Evolutionary conservation across 2,329 filamentous ascomycete genomes (phyloP).

Genomic region (Thyridium curvatum): DNA sequence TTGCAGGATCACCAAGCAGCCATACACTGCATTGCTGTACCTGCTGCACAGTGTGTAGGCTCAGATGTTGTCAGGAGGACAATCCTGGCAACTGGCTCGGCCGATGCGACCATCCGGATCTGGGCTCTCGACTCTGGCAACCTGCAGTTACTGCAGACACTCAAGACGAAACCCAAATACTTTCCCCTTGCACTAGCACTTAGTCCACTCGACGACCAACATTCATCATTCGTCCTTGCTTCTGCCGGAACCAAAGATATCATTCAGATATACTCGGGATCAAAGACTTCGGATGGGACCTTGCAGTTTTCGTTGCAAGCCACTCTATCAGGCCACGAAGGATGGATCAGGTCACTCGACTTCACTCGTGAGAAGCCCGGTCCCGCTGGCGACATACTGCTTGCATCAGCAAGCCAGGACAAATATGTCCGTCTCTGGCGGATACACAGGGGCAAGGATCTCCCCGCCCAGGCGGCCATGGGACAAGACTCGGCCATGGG

Average conservation of each 20-base stretch:
- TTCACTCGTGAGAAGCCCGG: constrained; percentile 58
- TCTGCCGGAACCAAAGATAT: constrained; percentile 77
- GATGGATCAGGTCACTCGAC: constrained; percentile 83
- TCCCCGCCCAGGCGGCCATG: constrained; percentile 49
- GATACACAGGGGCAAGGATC: constrained; percentile 62
- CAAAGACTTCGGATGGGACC: constrained; percentile 13
- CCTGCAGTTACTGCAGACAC: constrained; percentile 58
- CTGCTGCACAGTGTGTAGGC: not conserved
- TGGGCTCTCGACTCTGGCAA: constrained; percentile 55
- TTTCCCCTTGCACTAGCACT: constrained; percentile 77
- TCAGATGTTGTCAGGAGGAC: constrained; percentile 19
- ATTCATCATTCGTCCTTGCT: constrained; percentile 61
- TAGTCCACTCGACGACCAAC: constrained; percentile 45
- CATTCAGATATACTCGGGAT: constrained; percentile 72
- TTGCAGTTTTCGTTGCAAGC: constrained; percentile 63
- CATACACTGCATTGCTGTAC: constrained; percentile 60
- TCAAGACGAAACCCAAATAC: constrained; percentile 69
- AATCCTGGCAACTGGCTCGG: constrained; percentile 70
- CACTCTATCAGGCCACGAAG: constrained; percentile 82
- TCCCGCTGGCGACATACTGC: constrained; percentile 55
- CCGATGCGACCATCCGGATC: constrained; percentile 65
- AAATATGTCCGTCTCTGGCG: constrained; percentile 96
- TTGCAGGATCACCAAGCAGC: constrained; percentile 64
- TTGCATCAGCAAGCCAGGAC: constrained; percentile 94
- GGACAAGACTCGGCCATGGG: constrained; percentile 45